Evolutionary conservation across 2,329 filamentous ascomycete species (phyloP), one percentile per base, ranked within the genome.

Genomic region (Alternaria atra): DNA sequence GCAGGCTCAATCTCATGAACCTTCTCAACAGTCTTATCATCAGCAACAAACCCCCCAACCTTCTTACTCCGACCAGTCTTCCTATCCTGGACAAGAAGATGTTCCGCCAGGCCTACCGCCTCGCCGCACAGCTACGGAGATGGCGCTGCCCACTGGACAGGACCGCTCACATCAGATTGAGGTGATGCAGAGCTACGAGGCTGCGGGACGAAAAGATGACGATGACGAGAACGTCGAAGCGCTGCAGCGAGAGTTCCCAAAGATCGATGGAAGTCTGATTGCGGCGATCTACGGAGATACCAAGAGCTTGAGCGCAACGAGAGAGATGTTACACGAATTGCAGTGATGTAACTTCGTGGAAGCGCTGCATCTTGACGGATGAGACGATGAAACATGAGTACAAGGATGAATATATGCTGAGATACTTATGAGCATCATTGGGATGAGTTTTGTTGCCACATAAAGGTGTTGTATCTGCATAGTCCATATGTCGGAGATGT

Each of bases 201-300:
- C 68, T 55, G 46, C 64, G 27, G 76, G 63, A 63, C 65, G 57
- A 63, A 80, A 69, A 73, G 73, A 73, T 29, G 73, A 79, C 44
- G 76, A 79, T 37, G 81, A 83, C 53, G 69, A 73, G 23, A 79
- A 82, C 60, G 77, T 82, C 25, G 80, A 77, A 60, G 73, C 73
- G 30, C 63, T 83, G 66, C 75, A 80, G 70, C 60, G 75, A 15
- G 80, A 83, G 69, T 83, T 81, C 54, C 81, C 81, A 1, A 72
- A 67, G n/a, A 67, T 82, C n/a, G 81, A 83, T 66, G 76, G 78
- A 2, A 79, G 74, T 57, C 61, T 83, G 67, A 80, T 83, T 61
- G 81, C 81, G 10, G 81, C 81, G n/a, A 75, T 83, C 43, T 83
- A 82, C 61, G 73, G 75, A 6, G 81, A 83, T 64, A 76, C 73